Evolutionary conservation across 768 basidiomycete genomes (phyloP).

Genomic region (Termitomyces eurrhizus): DNA sequence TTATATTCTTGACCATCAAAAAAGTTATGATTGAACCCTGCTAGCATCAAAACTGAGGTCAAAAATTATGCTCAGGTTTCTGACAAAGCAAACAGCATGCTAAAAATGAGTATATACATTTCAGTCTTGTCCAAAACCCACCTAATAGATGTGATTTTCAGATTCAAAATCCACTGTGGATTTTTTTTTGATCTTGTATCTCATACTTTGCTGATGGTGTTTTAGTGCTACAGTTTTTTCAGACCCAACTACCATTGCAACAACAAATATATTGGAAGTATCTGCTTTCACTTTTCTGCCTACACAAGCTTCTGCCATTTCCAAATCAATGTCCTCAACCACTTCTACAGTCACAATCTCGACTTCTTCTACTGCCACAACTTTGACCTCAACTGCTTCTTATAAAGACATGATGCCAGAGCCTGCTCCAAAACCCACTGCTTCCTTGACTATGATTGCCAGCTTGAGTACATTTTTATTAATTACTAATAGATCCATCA

Average conservation of each 20-base stretch:
- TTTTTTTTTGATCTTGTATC: neutral
- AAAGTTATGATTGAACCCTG: neutral
- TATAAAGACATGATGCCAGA: no score
- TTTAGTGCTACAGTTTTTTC: neutral
- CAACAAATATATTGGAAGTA: no score
- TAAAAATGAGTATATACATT: neutral
- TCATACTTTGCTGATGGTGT: neutral
- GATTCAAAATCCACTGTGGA: neutral
- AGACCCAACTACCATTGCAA: neutral
- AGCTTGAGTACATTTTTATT: no score
- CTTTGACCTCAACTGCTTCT: no score
- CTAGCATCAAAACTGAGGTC: neutral
- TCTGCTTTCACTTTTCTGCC: no score
- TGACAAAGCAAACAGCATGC: neutral
- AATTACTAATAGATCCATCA: neutral
- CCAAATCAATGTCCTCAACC: neutral
- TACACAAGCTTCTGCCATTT: no score
- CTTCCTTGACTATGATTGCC: no score
- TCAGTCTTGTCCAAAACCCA: neutral
- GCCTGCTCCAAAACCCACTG: no score
- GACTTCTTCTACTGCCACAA: neutral
- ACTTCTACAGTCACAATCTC: neutral
- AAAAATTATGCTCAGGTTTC: neutral
- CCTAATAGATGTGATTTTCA: no score
- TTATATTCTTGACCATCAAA: neutral